Base-by-base conservation (phyloP, 305 asterid species). In the Fraxinus albicans region DNA sequence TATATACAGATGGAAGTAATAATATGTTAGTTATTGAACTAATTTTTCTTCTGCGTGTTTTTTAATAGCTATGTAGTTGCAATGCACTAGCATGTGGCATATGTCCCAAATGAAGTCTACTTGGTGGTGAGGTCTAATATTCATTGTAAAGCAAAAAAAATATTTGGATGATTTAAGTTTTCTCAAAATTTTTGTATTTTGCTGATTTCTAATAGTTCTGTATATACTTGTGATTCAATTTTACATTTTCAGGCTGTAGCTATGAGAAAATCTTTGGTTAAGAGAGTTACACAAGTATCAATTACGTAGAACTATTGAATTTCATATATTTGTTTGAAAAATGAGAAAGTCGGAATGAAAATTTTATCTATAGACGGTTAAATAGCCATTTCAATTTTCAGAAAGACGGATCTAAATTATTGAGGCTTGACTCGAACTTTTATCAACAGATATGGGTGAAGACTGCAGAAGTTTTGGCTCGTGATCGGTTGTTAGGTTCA, bases 401-500 rank as follows among this genome's bases (percentile, higher is more conserved):
- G 13, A 19, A 58, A 19, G 70, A n/a, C 8, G 0, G 31, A 67
- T 25, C 36, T 12, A 27, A 67, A 9, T 67, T 29, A 67, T 21
- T 27, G 74, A 67, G 17, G 78, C 3, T 33, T 76, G 75, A 36
- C 72, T 3, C 31, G 9, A 65, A 60, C n/a, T 81, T 47, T 58
- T 83, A 33, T 81, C 33, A 60, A 77, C 94, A 94, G 99, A 86
- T 92, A 80, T 96, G 99, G 99, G 96, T 96, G 85, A 96, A 96
- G 80, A 94, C 92, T 84, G 97, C 98, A 67, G 94, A 96, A 91
- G 93, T 93, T 77, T 87, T 95, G 90, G 98, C 99, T 79, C 97
- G 98, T 17, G 99, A 95, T 81, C 89, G 99, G 74, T 95, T 95
- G 79, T 89, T 95, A 36, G 99, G 98, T 63, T 94, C 99, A 77